Evolutionary conservation across 2,329 filamentous ascomycete genomes (phyloP).

Genomic region (Xylaria sp.): DNA sequence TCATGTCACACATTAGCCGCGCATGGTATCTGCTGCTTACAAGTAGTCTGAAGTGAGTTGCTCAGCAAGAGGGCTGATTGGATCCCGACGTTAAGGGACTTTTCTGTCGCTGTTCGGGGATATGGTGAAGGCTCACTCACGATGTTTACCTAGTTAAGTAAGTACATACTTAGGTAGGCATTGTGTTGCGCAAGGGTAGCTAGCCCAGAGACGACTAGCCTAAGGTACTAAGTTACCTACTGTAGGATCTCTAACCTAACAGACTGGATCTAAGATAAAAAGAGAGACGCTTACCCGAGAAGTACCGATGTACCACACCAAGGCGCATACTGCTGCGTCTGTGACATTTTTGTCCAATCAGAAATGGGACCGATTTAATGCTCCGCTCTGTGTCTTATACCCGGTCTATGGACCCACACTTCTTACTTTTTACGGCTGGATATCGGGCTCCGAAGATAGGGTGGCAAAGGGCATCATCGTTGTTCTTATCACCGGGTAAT

Average conservation of each 20-base stretch:
- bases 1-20: constrained; percentile 23
- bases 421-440: constrained; percentile 1
- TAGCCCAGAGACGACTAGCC: neutral
- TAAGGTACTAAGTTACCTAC: neutral
- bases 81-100: constrained; percentile 17
- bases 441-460: constrained; percentile 3
- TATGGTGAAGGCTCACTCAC: constrained; percentile 34
- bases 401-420: constrained; percentile 11
- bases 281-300: constrained; percentile 16
- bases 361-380: neutral
- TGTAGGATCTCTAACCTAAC: neutral
- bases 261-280: neutral
- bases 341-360: constrained; percentile 12
- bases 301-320: constrained; percentile 14
- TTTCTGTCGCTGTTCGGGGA: constrained; percentile 18
- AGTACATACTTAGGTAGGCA: constrained; percentile 21
- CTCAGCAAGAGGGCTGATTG: constrained; percentile 23
- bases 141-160: constrained; percentile 18
- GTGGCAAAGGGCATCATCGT: constrained; percentile 23
- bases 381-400: neutral
- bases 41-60: neutral
- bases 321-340: neutral
- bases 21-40: constrained; percentile 9
- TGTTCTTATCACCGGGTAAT: constrained; percentile 7
- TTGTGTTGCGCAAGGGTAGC: neutral